These are phyloP conservation scores for Zygoascus bituminiphila DNA, from an alignment of 805 yeast genomes.

Conservation along the genomic window DNA sequence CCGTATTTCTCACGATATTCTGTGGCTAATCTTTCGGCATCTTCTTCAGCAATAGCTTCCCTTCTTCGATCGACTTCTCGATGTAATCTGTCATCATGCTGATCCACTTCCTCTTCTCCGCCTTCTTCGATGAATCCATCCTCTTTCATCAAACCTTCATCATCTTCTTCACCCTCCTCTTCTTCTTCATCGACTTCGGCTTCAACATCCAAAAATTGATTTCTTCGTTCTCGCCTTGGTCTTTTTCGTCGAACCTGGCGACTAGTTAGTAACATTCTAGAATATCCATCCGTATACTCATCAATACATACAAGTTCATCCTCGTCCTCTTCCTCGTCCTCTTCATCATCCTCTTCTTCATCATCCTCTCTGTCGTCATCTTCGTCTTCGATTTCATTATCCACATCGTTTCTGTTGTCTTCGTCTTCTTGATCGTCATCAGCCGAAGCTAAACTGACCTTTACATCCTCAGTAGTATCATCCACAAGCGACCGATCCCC, in stretches of 20 bases:
- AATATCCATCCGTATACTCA: constrained; percentile 92
- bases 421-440: constrained; percentile 18
- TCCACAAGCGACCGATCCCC: neutral
- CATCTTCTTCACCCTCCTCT: constrained; percentile 88
- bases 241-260: constrained; percentile 47
- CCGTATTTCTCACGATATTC: constrained; percentile 90
- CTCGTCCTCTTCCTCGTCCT: constrained; percentile 45
- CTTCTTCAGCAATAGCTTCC: constrained; percentile 83
- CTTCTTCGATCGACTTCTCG: constrained; percentile 70
- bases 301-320: constrained; percentile 45
- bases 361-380: constrained; percentile 30
- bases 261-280: constrained; percentile 85
- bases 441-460: constrained; percentile 7
- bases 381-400: constrained; percentile 30
- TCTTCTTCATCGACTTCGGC: constrained; percentile 99
- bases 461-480: constrained; percentile 8
- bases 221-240: constrained; percentile 43
- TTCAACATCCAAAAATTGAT: constrained; percentile 94
- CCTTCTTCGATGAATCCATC: constrained; percentile 48
- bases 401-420: too few relatives aligned
- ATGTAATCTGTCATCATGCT: constrained; percentile 68
- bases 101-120: constrained; percentile 50
- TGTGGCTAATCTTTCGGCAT: constrained; percentile 89
- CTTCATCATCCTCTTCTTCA: constrained; percentile 31
- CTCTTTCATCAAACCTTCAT: constrained; percentile 77